Evolutionary conservation across 306 rosid genomes (phyloP), one percentile per base, ranked within the genome.

Genomic region (Prunus dulcis): DNA sequence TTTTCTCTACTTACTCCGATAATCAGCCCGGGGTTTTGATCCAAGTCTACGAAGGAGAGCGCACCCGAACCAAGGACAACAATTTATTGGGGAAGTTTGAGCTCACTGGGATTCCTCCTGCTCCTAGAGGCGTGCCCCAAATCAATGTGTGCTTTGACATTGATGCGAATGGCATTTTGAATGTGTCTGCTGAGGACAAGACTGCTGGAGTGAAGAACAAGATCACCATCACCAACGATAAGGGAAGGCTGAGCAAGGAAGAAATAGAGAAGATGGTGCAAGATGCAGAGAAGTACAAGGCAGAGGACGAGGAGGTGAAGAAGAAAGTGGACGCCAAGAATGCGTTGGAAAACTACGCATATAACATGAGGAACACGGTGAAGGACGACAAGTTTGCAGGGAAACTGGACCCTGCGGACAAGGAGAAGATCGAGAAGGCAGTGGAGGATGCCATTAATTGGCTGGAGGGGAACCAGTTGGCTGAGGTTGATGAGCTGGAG

Each of bases 131-230:
- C 0, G 98, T 93, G 0, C 97, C 97, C 1, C 97, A 93, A 28
- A 76, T 93, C 57, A 91, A 91, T 27, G 97, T 93, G 0, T 67
- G 79, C 58, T 93, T 93, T 9, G 98, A 93, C 3, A 88, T 93
- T 0, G 97, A 93, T 12, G 97, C 98, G 0, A 93, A 93, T 6
- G 97, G 97, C 0, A 91, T 93, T 1, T 10, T 93, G 74, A 91
- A 93, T 18, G 97, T 93, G 3, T 73, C 88, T 0, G 97, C 93
- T 0, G 98, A 93, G 76, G 97, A 93, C 25, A 93, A 93, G 50
- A 93, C 98, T 0, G 96, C 97, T 0, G 98, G 97, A 8, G 98
- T 93, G 88, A 91, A 86, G 91, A 93, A 93, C 87, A 91, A 83
- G 81, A 93, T 91, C 2, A 93, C 96, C 0, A 93, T 91, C 2